Conservation (phyloP, 805 yeast genomes). For the Blastobotrys mokoenaii region DNA sequence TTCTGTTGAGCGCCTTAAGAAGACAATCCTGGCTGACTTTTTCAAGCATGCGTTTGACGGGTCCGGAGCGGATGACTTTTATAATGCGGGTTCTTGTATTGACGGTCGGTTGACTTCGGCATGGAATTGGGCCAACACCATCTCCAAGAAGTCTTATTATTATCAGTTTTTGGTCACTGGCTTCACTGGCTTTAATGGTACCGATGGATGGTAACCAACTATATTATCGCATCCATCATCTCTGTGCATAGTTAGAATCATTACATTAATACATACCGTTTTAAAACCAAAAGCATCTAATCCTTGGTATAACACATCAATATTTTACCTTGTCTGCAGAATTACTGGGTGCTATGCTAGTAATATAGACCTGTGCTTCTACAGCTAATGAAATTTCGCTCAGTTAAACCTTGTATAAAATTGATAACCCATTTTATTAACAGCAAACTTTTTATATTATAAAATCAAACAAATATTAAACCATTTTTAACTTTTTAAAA, state of each 20-base stretch:
- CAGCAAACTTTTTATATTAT: neutral
- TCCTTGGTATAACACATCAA: neutral
- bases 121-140: constrained; percentile 74
- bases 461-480: too few species aligned
- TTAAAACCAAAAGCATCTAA: too few species aligned
- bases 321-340: too few species aligned
- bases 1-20: constrained; percentile 43
- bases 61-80: constrained; percentile 76
- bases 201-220: constrained; percentile 29
- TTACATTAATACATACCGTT: too few species aligned
- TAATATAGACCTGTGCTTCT: too few species aligned
- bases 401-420: too few species aligned
- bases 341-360: too few species aligned
- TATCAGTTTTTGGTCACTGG: constrained; percentile 58
- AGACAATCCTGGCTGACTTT: constrained; percentile 39
- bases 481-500: neutral
- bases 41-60: constrained; percentile 63
- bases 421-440: neutral
- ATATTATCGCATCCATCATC: neutral
- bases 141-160: constrained; percentile 57
- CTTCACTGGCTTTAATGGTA: constrained; percentile 68
- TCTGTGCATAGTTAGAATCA: too few species aligned
- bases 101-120: constrained; percentile 77
- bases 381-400: too few species aligned
- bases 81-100: constrained; percentile 77